These are phyloP conservation scores for Diaporthe destruens DNA, from an alignment of 2,329 filamentous ascomycete species.

Conservation along the genomic window DNA sequence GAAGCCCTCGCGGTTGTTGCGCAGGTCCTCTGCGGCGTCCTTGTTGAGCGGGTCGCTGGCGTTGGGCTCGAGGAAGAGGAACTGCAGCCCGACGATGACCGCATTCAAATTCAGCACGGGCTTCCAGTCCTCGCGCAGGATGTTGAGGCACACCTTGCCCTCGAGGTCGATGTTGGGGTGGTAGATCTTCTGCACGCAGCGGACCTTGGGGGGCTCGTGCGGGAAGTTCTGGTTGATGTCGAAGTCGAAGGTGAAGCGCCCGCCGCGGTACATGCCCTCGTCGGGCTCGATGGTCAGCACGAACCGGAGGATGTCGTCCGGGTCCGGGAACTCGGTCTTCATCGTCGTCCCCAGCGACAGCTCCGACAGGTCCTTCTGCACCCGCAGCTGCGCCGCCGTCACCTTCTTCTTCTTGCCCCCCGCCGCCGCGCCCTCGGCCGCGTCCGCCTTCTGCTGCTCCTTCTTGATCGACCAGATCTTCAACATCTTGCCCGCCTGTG, in stretches of 20 bases:
- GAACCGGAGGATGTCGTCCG: conserved; percentile 89
- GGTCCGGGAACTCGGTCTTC: conserved; percentile 84
- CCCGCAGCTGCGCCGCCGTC: conserved; percentile 92
- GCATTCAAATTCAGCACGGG: conserved; percentile 97
- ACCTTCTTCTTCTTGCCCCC: conserved; percentile 98
- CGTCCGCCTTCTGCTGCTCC: conserved; percentile 94
- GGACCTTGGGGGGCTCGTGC: conserved; percentile 97
- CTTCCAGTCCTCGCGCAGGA: conserved; percentile 98
- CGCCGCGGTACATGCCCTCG: conserved; percentile 89
- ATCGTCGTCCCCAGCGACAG: conserved; percentile 83
- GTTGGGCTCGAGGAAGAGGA: conserved; percentile 97
- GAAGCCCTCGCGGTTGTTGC: conserved; percentile 87
- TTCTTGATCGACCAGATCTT: conserved; percentile 99
- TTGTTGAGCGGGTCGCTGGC: conserved; percentile 98
- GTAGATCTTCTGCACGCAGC: conserved; percentile 98
- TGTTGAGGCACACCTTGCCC: conserved; percentile 98
- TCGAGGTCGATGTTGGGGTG: conserved; percentile 98
- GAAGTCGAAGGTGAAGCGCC: conserved; percentile 90
- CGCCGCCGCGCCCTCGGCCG: conserved; percentile 74
- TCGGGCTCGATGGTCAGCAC: conserved; percentile 85
- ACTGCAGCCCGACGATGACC: conserved; percentile 95
- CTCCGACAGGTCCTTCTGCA: conserved; percentile 93
- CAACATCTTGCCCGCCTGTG: conserved; percentile 78
- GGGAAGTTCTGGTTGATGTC: conserved; percentile 95
- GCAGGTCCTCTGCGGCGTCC: conserved; percentile 93